Evolutionary conservation across 2,329 filamentous ascomycete species (phyloP).

Genomic region (Dothidotthia symphoricarpi): DNA sequence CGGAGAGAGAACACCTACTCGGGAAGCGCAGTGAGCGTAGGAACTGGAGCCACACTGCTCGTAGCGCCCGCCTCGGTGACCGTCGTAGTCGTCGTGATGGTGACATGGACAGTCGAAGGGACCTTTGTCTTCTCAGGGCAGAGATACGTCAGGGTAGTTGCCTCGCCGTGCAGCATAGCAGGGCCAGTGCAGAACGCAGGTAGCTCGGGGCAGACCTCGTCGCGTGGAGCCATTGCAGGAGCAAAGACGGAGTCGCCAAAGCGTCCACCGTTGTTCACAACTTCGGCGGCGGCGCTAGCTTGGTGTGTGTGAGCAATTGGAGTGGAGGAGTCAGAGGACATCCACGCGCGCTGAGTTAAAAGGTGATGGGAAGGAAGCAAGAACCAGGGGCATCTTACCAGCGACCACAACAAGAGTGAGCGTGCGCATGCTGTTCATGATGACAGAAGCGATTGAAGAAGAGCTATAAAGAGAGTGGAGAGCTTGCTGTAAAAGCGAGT

Average conservation of each 20-base stretch:
- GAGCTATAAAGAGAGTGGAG: conserved; percentile 1
- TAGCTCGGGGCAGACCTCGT: conserved; percentile 11
- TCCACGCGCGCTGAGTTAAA: neutral
- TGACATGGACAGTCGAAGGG: conserved; percentile 16
- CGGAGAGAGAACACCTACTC: neutral
- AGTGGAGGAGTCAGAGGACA: neutral
- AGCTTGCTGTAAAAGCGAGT: conserved; percentile 5
- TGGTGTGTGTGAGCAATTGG: conserved; percentile 3
- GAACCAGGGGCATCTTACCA: conserved; percentile 8
- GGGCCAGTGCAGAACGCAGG: conserved; percentile 24
- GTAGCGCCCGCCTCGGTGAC: conserved; percentile 3
- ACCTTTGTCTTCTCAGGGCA: conserved; percentile 14
- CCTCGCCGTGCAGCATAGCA: conserved; percentile 13
- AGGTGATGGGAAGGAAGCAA: neutral
- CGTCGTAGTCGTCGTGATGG: conserved; percentile 20
- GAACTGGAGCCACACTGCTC: neutral
- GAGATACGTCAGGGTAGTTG: conserved; percentile 24
- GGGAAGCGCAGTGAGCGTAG: neutral
- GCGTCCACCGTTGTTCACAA: conserved; percentile 5
- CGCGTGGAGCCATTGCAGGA: conserved; percentile 8
- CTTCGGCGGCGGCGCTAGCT: conserved; percentile 13
- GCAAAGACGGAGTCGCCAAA: conserved; percentile 3
- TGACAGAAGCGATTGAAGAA: conserved; percentile 2
- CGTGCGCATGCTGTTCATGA: conserved; percentile 11
- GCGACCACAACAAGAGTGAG: conserved; percentile 9